These are phyloP conservation scores for Gossypium aridum DNA, from an alignment of 441 rosid species.

Conservation along the genomic window DNA sequence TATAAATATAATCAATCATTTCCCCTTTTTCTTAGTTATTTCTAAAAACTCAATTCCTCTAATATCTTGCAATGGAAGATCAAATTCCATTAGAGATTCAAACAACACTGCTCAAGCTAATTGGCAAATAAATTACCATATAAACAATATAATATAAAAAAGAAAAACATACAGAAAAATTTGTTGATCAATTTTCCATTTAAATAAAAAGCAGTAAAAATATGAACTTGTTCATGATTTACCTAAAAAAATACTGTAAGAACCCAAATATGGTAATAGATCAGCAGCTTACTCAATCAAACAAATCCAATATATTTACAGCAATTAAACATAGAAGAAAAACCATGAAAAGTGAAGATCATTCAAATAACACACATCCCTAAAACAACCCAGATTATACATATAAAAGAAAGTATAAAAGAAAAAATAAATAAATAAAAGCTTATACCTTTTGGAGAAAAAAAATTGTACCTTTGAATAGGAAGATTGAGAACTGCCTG, in stretches of 20 bases:
- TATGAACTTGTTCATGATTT: not conserved
- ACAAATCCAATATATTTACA: not conserved
- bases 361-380: not conserved
- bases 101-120: not conserved
- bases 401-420: not conserved
- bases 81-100: constrained; percentile 3
- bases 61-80: not conserved
- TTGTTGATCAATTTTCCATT: not conserved
- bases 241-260: not conserved
- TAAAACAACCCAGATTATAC: not conserved
- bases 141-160: not conserved
- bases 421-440: not conserved
- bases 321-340: not conserved
- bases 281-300: constrained; percentile 4
- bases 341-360: not conserved
- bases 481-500: not conserved
- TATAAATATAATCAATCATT: not conserved
- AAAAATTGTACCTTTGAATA: not conserved
- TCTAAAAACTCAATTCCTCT: not conserved
- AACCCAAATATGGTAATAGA: not conserved
- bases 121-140: not conserved
- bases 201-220: not conserved
- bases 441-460: not conserved
- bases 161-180: not conserved
- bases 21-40: not conserved